Evolutionary conservation across 306 rosid genomes (phyloP).

Genomic region (Arachis hypogaea): DNA sequence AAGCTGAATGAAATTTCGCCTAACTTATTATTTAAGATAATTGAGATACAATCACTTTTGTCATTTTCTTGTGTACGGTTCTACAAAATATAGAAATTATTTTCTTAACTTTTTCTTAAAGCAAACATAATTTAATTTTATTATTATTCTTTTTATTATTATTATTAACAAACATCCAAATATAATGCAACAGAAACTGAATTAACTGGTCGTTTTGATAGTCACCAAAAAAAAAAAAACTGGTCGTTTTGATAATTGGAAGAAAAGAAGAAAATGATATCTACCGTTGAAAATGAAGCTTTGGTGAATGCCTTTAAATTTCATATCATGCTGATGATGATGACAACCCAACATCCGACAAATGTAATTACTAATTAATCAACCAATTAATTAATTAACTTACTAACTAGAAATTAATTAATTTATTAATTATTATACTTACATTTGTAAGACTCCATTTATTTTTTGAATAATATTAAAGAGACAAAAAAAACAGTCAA

Average conservation of each 20-base stretch:
- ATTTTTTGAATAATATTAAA: too few relatives aligned
- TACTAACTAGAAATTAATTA: too few relatives aligned
- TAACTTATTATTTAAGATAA: background rate
- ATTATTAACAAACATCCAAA: background rate
- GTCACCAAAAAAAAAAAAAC: background rate
- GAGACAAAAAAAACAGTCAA: too few relatives aligned
- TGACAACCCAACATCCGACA: background rate
- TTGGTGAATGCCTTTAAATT: background rate
- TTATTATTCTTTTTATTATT: background rate
- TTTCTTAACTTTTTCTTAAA: background rate
- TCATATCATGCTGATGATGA: background rate
- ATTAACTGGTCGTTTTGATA: conserved; percentile 5
- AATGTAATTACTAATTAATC: too few relatives aligned
- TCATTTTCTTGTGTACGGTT: too few relatives aligned
- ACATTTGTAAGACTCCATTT: too few relatives aligned
- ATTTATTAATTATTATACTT: too few relatives aligned
- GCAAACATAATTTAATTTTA: background rate
- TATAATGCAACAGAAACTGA: background rate
- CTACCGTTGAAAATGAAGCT: background rate
- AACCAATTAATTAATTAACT: too few relatives aligned
- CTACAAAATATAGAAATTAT: background rate
- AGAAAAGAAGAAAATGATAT: conserved; percentile 2
- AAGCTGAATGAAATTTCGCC: background rate
- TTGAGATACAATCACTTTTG: too few relatives aligned
- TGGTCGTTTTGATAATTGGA: background rate